phyloP scores from a whole-genome alignment of 768 basidiomycete genomes.

The Mycena filopes region DNA sequence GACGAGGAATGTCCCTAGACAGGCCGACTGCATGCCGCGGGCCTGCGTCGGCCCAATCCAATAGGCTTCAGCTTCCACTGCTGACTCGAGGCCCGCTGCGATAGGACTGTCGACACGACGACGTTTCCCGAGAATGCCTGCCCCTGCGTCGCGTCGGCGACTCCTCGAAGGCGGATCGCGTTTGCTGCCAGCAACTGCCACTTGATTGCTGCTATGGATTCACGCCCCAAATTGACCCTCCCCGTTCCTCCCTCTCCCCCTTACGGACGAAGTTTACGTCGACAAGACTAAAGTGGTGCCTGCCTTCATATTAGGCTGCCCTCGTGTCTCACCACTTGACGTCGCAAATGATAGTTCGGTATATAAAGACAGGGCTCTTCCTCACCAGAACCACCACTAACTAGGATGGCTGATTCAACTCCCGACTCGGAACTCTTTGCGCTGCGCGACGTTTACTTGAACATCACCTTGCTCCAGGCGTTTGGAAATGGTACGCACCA shows the following conservation, averaged over 20 bases:
- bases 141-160: not conserved
- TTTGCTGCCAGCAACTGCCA: not conserved
- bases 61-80: constrained; percentile 11
- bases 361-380: constrained; percentile 6
- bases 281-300: constrained; percentile 13
- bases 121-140: not conserved
- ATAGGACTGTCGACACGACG: constrained; percentile 8
- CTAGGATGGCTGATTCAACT: too few species aligned
- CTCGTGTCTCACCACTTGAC: constrained; percentile 1
- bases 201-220: not conserved
- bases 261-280: constrained; percentile 11
- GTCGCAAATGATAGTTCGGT: not conserved
- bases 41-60: not conserved
- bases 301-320: constrained; percentile 1
- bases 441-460: constrained; percentile 26
- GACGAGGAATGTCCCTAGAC: not conserved
- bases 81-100: constrained; percentile 23
- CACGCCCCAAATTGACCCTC: not conserved
- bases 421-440: constrained; percentile 13
- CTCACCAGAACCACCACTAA: not conserved
- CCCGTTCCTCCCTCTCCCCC: not conserved
- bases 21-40: constrained; percentile 3
- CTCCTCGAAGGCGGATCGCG: constrained; percentile 10
- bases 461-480: constrained; percentile 20
- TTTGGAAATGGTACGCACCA: constrained; percentile 21